Conservation (phyloP, 1,284 basidiomycete species). For the Microbotryum violaceum region DNA sequence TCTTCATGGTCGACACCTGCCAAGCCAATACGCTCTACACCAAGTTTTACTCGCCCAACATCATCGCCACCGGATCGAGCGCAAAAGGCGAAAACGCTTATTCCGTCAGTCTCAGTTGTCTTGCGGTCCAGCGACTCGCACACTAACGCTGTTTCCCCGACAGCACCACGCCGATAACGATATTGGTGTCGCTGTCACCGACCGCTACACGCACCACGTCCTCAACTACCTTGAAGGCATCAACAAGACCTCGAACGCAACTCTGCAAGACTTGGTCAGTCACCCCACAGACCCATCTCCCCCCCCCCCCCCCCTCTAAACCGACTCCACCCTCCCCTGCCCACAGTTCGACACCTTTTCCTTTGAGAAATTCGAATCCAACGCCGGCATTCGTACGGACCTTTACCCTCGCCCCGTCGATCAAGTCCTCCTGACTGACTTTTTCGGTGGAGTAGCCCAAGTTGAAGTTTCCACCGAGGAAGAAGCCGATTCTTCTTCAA, state of each 20-base stretch:
- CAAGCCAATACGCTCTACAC: constrained; percentile 95
- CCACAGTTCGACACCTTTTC: constrained; percentile 72
- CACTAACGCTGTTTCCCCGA: not conserved
- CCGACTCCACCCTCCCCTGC: not conserved
- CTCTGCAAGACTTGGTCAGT: constrained; percentile 76
- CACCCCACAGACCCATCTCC: not conserved
- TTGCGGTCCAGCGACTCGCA: not conserved
- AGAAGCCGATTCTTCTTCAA: not conserved
- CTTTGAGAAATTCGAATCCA: constrained; percentile 64
- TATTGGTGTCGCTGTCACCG: constrained; percentile 91
- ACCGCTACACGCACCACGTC: constrained; percentile 86
- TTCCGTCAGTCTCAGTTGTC: constrained; percentile 56
- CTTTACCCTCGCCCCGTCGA: constrained; percentile 64
- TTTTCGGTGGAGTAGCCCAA: constrained; percentile 85
- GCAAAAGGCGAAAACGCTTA: constrained; percentile 86
- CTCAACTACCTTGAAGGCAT: constrained; percentile 85
- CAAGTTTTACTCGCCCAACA: constrained; percentile 90
- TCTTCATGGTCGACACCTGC: constrained; percentile 98
- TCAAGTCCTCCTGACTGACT: constrained; percentile 79
- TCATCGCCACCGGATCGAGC: constrained; percentile 87
- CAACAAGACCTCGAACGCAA: constrained; percentile 75
- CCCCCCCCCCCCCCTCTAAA: not conserved
- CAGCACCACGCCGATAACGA: constrained; percentile 88
- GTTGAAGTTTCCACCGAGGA: constrained; percentile 51
- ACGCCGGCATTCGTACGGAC: constrained; percentile 77